Conservation (phyloP, 306 rosid species). For the Vigna mungo region DNA sequence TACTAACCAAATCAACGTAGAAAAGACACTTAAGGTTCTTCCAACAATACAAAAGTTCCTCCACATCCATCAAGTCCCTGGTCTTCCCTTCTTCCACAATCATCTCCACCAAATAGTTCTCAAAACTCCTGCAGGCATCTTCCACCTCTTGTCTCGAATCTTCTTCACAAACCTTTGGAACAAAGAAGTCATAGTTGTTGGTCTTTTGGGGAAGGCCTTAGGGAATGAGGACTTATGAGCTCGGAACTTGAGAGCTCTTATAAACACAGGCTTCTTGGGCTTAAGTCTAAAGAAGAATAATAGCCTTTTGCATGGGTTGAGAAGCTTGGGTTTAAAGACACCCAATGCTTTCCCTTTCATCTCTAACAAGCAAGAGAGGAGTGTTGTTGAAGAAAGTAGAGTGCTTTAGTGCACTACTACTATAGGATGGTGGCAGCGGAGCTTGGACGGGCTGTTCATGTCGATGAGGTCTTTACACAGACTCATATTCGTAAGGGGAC, state of each 20-base stretch:
- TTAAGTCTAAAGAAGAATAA: constrained; percentile 60
- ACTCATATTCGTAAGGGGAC: no score
- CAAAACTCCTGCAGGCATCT: constrained; percentile 89
- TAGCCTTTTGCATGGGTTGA: constrained; percentile 68
- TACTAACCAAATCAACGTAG: constrained; percentile 73
- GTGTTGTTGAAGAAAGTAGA: constrained; percentile 61
- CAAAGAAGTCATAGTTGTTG: constrained; percentile 48
- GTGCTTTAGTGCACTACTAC: constrained; percentile 18
- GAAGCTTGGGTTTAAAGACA: constrained; percentile 79
- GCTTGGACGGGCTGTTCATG: no score
- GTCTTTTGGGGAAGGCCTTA: constrained; percentile 31
- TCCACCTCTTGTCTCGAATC: constrained; percentile 57
- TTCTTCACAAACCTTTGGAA: constrained; percentile 39
- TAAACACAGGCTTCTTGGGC: constrained; percentile 61
- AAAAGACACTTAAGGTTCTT: constrained; percentile 77
- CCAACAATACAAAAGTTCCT: constrained; percentile 90
- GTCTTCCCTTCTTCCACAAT: constrained; percentile 87
- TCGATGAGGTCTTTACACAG: no score
- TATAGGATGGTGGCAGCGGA: constrained; percentile 31
- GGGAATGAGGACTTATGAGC: constrained; percentile 28
- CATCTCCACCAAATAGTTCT: constrained; percentile 88
- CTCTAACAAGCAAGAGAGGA: constrained; percentile 45
- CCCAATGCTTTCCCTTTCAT: constrained; percentile 74
- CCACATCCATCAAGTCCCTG: constrained; percentile 78
- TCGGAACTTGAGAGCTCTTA: constrained; percentile 49